A percentile compares a stretch with the other conserved stretches of the same genome.
phyloP scores from a whole-genome alignment of 2,329 filamentous ascomycete genomes.

The Coniochaeta sp. region DNA sequence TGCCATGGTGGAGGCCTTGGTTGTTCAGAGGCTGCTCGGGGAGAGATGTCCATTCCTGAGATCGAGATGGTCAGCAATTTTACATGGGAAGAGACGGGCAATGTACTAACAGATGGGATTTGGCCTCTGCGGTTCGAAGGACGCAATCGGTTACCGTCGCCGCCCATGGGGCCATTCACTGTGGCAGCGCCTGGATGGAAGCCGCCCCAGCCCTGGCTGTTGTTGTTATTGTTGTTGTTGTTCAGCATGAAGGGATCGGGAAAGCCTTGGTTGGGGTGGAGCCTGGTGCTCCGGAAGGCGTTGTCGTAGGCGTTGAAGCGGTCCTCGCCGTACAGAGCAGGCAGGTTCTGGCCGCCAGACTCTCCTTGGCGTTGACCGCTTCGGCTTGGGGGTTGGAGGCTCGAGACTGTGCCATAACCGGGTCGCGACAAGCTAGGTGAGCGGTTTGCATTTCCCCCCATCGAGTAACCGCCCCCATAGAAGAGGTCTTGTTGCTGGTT shows the following conservation, averaged over 20 bases:
- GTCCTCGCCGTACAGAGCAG: slow-evolving; percentile 65
- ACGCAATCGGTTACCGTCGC: slow-evolving; percentile 52
- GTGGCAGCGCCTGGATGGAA: slow-evolving; percentile 48
- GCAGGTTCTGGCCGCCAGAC: slow-evolving; percentile 53
- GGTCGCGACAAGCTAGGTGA: slow-evolving; percentile 67
- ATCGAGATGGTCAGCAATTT: background rate
- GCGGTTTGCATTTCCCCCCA: slow-evolving; percentile 45
- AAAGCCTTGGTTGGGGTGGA: slow-evolving; percentile 23
- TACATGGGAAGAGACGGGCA: slow-evolving; percentile 1
- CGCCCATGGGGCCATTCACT: slow-evolving; percentile 58
- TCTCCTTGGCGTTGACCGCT: slow-evolving; percentile 76
- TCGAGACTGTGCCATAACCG: slow-evolving; percentile 50
- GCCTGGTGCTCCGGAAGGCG: slow-evolving; percentile 39
- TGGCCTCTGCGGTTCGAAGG: slow-evolving; percentile 58
- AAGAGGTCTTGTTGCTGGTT: slow-evolving; percentile 55
- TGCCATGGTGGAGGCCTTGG: slow-evolving; percentile 8
- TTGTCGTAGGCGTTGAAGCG: slow-evolving; percentile 56
- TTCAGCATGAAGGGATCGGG: slow-evolving; percentile 44
- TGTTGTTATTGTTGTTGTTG: slow-evolving; percentile 76
- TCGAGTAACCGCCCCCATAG: slow-evolving; percentile 61
- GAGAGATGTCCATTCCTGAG: slow-evolving; percentile 15
- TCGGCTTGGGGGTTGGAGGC: slow-evolving; percentile 45
- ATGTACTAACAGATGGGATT: slow-evolving; percentile 6
- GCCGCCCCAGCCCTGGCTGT: slow-evolving; percentile 42
- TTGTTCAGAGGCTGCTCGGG: slow-evolving; percentile 7